These are phyloP conservation scores for Trichomonas tenax DNA, from an alignment of 208 protist genomes.

Conservation along the genomic window DNA sequence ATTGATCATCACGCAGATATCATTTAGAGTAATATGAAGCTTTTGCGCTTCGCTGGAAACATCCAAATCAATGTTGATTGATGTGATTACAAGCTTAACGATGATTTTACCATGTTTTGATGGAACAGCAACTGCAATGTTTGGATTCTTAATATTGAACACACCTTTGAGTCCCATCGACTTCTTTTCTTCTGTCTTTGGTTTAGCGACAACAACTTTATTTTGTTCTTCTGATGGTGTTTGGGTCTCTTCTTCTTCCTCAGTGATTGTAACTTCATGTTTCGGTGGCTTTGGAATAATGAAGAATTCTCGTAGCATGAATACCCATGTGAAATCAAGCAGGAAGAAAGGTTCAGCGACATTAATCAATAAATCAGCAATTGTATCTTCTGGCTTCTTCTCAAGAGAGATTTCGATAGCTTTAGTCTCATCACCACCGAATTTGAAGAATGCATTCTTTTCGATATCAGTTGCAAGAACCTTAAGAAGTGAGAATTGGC, in stretches of 20 bases:
- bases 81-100: neutral
- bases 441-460: neutral
- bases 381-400: neutral
- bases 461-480: neutral
- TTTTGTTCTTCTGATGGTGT: no score
- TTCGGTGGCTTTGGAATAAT: neutral
- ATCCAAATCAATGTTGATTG: neutral
- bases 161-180: neutral
- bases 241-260: neutral
- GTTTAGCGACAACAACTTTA: neutral
- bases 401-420: neutral
- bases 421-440: neutral
- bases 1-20: neutral
- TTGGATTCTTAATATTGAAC: neutral
- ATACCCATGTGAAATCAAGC: neutral
- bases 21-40: neutral
- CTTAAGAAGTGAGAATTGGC: neutral
- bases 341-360: neutral
- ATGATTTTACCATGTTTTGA: neutral
- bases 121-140: neutral
- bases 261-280: neutral
- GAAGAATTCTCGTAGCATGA: neutral
- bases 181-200: neutral
- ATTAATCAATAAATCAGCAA: neutral
- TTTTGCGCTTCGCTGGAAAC: neutral